Conservation (phyloP, 2,329 filamentous ascomycete genomes). For the Aspergillus amoenus region DNA sequence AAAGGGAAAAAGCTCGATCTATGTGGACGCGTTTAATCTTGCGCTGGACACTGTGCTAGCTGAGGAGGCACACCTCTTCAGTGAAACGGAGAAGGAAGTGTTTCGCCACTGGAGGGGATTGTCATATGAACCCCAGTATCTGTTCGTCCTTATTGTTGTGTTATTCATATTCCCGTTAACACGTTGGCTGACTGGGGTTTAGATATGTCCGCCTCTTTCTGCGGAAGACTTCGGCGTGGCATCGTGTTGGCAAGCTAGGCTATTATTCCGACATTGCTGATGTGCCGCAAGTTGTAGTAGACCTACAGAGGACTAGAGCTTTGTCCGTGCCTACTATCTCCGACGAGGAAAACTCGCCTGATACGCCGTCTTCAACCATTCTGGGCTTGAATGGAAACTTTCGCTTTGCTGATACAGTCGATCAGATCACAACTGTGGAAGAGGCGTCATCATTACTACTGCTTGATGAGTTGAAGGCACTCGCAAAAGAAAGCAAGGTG, state of each 20-base stretch:
- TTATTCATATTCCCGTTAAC: neutral
- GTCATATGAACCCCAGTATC: constrained; percentile 82
- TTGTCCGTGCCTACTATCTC: constrained; percentile 51
- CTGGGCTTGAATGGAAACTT: constrained; percentile 59
- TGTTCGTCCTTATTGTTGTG: constrained; percentile 56
- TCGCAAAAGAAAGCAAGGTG: constrained; percentile 84
- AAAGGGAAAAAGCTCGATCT: constrained; percentile 81
- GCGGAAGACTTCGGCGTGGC: constrained; percentile 88
- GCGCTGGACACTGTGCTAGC: constrained; percentile 85
- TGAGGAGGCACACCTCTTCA: constrained; percentile 85
- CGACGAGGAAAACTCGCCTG: constrained; percentile 47
- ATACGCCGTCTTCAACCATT: constrained; percentile 39
- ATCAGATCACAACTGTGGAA: constrained; percentile 73
- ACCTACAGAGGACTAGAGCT: constrained; percentile 58
- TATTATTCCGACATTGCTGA: constrained; percentile 84
- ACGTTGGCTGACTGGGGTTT: constrained; percentile 1
- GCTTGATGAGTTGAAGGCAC: constrained; percentile 80
- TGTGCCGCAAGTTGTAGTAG: constrained; percentile 62
- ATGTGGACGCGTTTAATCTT: constrained; percentile 95
- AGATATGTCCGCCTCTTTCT: constrained; percentile 92
- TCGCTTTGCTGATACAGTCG: constrained; percentile 76
- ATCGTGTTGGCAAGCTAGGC: constrained; percentile 72
- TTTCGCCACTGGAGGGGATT: constrained; percentile 74
- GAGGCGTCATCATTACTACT: constrained; percentile 78
- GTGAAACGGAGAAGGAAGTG: constrained; percentile 71